phyloP scores from a whole-genome alignment of 768 basidiomycete genomes.

The Kwoniella mangroviensis region DNA sequence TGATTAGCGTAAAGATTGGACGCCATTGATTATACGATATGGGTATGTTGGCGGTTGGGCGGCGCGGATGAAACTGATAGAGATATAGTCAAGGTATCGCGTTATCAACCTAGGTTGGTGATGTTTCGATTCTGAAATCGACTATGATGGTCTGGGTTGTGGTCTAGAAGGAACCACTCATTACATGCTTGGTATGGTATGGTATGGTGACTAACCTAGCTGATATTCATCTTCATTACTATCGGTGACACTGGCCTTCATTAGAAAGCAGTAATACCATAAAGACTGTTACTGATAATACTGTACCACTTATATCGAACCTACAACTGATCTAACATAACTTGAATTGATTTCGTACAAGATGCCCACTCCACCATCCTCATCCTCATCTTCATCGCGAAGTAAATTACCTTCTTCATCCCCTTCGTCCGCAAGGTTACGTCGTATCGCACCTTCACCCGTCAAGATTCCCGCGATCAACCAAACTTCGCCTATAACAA shows the following conservation, averaged over 20 bases:
- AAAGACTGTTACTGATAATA: too few species aligned
- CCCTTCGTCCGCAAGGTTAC: constrained; percentile 32
- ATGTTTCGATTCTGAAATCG: not conserved
- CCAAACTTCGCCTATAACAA: constrained; percentile 7
- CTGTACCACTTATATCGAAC: too few species aligned
- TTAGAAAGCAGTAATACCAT: too few species aligned
- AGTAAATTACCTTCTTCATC: constrained; percentile 23
- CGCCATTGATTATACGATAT: not conserved
- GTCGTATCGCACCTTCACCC: constrained; percentile 41
- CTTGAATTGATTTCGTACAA: not conserved
- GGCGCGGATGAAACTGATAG: not conserved
- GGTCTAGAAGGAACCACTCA: too few species aligned
- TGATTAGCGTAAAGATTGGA: not conserved
- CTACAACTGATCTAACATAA: too few species aligned
- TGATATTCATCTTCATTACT: too few species aligned
- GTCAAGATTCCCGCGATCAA: constrained; percentile 37
- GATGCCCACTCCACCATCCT: constrained; percentile 21
- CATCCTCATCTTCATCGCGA: not conserved
- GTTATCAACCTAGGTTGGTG: not conserved
- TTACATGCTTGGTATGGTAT: too few species aligned
- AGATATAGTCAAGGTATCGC: not conserved
- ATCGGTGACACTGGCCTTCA: too few species aligned
- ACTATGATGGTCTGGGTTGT: too few species aligned
- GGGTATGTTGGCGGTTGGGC: not conserved
- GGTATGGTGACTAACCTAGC: too few species aligned